These are phyloP conservation scores for Balakata baccata DNA, from an alignment of 345 rosid genomes.

Conservation along the genomic window DNA sequence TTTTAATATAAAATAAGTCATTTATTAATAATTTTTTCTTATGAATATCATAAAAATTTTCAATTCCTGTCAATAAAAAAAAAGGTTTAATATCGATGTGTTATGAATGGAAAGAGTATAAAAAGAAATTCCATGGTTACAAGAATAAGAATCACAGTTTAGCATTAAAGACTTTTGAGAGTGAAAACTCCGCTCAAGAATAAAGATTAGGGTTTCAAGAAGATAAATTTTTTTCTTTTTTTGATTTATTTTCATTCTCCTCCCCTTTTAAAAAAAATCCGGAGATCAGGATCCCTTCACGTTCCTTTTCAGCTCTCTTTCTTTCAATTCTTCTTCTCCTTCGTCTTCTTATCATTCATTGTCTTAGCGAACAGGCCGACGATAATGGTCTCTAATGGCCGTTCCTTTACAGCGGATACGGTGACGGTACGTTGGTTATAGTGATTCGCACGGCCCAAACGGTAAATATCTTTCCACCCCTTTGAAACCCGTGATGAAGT, in stretches of 20 bases:
- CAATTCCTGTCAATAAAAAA: too few species aligned
- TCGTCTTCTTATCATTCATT: background rate
- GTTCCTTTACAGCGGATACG: background rate
- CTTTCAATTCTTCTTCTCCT: background rate
- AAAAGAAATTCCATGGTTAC: too few species aligned
- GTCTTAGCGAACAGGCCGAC: background rate
- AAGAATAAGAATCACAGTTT: too few species aligned
- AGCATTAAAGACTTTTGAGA: too few species aligned
- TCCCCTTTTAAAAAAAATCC: background rate
- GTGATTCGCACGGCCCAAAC: background rate
- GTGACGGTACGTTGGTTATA: background rate
- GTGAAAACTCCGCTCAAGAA: too few species aligned
- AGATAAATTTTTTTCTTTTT: too few species aligned
- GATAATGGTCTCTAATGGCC: background rate
- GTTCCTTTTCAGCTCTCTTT: background rate
- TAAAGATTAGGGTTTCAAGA: too few species aligned
- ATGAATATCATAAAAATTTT: too few species aligned
- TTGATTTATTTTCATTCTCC: background rate
- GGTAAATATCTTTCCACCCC: background rate
- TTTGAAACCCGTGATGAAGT: background rate
- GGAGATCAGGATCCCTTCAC: background rate
- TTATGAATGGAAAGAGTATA: too few species aligned
- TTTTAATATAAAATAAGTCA: too few species aligned
- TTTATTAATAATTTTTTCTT: too few species aligned
- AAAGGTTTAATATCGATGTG: too few species aligned